Evolutionary conservation across 208 protist genomes (phyloP).

Genomic region (Leishmania major): DNA sequence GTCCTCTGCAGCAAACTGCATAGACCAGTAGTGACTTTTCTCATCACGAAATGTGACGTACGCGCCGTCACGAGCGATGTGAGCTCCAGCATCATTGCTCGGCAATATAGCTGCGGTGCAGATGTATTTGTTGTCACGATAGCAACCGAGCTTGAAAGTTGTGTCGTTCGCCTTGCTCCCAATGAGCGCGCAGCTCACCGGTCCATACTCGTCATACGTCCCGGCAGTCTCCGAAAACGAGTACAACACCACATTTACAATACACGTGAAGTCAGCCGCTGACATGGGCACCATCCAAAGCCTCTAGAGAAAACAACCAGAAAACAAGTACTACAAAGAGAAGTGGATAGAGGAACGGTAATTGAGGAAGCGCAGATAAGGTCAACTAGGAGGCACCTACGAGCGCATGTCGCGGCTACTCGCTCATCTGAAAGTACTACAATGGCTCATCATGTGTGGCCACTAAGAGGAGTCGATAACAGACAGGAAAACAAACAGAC

Average conservation of each 20-base stretch:
- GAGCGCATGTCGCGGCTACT: neutral
- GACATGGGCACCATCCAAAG: slow-evolving; percentile 5
- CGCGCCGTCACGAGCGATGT: slow-evolving; percentile 52
- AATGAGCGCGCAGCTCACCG: slow-evolving; percentile 62
- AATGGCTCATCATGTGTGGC: neutral
- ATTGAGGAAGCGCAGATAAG: neutral
- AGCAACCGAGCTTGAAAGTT: slow-evolving; percentile 79
- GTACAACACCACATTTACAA: slow-evolving; percentile 54
- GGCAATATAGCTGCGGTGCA: slow-evolving; percentile 64
- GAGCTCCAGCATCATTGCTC: slow-evolving; percentile 70
- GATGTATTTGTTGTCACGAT: slow-evolving; percentile 71
- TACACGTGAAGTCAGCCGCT: slow-evolving; percentile 45
- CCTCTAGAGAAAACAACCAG: neutral
- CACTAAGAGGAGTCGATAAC: slow-evolving; percentile 2
- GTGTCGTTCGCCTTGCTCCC: slow-evolving; percentile 39
- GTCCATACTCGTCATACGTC: slow-evolving; percentile 60
- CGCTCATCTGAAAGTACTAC: neutral
- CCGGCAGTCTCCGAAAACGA: slow-evolving; percentile 42
- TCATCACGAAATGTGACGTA: slow-evolving; percentile 82
- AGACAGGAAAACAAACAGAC: neutral
- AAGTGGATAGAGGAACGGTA: neutral
- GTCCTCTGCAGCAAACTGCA: slow-evolving; percentile 57
- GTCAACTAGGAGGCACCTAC: neutral
- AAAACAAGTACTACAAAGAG: neutral
- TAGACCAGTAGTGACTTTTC: slow-evolving; percentile 58